Evolutionary conservation across 805 yeast species (phyloP), one percentile per base, ranked within the genome.

Genomic region (Cyberlindnera mrakii): DNA sequence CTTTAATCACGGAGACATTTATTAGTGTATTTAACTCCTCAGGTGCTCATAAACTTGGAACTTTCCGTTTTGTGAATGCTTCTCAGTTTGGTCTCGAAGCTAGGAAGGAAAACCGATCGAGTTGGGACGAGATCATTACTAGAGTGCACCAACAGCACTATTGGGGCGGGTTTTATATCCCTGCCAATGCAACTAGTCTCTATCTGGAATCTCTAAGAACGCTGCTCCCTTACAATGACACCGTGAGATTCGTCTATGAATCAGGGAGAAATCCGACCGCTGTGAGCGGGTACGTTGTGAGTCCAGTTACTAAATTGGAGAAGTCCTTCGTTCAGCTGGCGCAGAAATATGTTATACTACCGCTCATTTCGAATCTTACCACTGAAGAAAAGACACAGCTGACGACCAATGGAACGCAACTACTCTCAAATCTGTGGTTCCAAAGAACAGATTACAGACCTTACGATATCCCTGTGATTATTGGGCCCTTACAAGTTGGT

Each of bases 401-500:
- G 1, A 39, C 41, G 50, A 68, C 14, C 44, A 56, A 15, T 64
- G 33, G 17, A 46, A 69, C 30, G 37, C 41, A 7, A 52, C 14
- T 49, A 4, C 36, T 52, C 10, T 30, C 49, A 2, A 34, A 48
- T 15, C 50, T 53, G 4, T 42, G 47, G 46, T 51, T 50, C 30
- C 13, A 47, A 1, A 54, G 45, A 23, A 37, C 49, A 3, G 85
- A 81, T 52, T 56, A 62, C 33, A 60, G 62, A 8, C 81, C 82
- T 13, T 60, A 57, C 27, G 58, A 62, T 1, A 62, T 70, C 44
- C 63, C 77, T 1, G 74, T 75, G 5, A 56, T 75, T 17, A 47
- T 67, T 19, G 87, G 85, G 0, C 84, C 86, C 5, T 57, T 74
- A 2, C 87, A 80, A 55, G 75, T 83, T 41, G 90, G 90, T 16